Evolutionary conservation across 31 red algal species (phyloP), one percentile per base, ranked within the genome.

Genomic region (Odonthalia washingtoniensis): DNA sequence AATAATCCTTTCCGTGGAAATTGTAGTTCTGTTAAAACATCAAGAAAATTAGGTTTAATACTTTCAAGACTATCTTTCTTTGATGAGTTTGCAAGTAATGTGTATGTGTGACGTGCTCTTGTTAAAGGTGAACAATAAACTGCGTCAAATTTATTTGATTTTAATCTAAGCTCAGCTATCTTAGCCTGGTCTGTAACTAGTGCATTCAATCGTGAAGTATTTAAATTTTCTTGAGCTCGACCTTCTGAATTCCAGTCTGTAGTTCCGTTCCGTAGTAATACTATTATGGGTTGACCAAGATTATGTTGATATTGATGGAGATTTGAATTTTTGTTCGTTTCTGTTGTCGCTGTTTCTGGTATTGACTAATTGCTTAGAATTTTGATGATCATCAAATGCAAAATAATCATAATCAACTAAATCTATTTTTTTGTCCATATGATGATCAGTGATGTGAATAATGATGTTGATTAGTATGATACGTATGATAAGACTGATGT

Each of bases 211-310:
- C 91, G 78, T 34, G 91, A 94, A 18, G 72, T 85, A 44, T 94
- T 85, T 1, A 94, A 79, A 27, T 81, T 79, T 44, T 85, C 91
- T 74, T 94, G 91, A 18, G 89, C 78, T 35, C 91, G 77, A 79
- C 91, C 91, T 17, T 57, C 85, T 33, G 49, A 75, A 72, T 94
- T 94, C 91, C 91, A 94, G 46, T 94, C 80, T 43, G 91, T 94
- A 77, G 85, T 85, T 73, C 91, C 91, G 74, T 94, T 84, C 26
- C 91, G 91, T 79, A 94, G 70, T 2, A 94, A 63, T 38, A 94
- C 65, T 46, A 94, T 78, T 21, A 83, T 68, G 26, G 42, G 39
- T 31, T 69, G 62, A 21, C 38, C 49, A n/a, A n/a, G n/a, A n/a
- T n/a, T n/a, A n/a, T n/a, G n/a, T n/a, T n/a, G n/a, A n/a, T n/a